A percentile compares a stretch with the other conserved stretches of the same genome.
These are phyloP conservation scores for Colletotrichum sp. DNA, from an alignment of 2,329 filamentous ascomycete species.

Conservation along the genomic window DNA sequence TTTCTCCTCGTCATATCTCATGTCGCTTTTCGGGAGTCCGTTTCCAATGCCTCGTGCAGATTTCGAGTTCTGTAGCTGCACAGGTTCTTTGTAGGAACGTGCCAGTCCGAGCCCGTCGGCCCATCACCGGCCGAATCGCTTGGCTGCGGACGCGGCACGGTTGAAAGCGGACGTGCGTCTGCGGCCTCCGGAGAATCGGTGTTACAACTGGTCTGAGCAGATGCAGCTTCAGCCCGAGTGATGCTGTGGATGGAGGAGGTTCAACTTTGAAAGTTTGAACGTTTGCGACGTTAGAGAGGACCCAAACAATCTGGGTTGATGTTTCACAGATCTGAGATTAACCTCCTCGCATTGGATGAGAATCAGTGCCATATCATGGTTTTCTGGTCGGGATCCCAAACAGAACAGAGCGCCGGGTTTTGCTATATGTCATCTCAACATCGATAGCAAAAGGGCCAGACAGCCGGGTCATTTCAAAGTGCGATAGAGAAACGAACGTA, in stretches of 20 bases:
- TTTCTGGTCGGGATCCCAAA: background rate
- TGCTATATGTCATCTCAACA: background rate
- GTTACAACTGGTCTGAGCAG: background rate
- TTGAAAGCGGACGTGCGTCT: slow-evolving; percentile 2
- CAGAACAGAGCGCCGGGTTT: background rate
- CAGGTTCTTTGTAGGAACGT: background rate
- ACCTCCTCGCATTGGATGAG: background rate
- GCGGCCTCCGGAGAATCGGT: background rate
- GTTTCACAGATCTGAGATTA: background rate
- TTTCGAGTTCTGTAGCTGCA: background rate
- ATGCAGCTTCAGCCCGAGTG: background rate
- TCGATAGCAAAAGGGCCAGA: background rate
- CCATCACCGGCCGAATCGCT: background rate
- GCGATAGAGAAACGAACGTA: background rate
- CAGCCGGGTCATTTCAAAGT: background rate
- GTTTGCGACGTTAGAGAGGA: background rate
- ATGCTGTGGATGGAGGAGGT: background rate
- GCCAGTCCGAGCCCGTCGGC: slow-evolving; percentile 6
- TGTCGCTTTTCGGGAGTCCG: background rate
- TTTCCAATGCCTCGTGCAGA: background rate
- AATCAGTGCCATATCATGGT: background rate
- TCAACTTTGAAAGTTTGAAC: background rate
- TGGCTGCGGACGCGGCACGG: slow-evolving; percentile 2
- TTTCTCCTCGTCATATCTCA: background rate
- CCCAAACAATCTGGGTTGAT: background rate